Evolutionary conservation across 1,284 basidiomycete species (phyloP).

Genomic region (Xerocomus amazonicus): DNA sequence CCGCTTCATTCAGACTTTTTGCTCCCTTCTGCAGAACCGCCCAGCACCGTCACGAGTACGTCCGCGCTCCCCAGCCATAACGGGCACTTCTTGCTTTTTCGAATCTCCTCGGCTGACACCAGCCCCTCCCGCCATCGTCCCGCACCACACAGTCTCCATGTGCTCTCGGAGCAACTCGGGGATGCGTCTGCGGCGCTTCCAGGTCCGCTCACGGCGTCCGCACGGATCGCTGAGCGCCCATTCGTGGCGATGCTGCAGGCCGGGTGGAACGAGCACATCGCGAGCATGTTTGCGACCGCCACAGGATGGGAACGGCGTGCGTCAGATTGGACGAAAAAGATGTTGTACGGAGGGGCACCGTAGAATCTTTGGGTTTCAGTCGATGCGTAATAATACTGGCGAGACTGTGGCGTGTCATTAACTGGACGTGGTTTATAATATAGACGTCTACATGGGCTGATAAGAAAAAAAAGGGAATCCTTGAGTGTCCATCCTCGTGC

Average conservation of each 20-base stretch:
- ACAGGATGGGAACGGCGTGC: conserved; percentile 42
- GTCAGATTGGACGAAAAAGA: conserved; percentile 40
- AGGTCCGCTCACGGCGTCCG: conserved; percentile 49
- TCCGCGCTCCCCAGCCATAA: neutral
- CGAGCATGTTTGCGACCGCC: conserved; percentile 39
- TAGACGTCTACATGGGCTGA: neutral
- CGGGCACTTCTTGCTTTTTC: too few species aligned
- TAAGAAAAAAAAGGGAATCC: neutral
- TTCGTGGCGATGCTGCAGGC: conserved; percentile 44
- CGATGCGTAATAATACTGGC: too few species aligned
- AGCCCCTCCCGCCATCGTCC: too few species aligned
- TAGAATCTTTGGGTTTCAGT: neutral
- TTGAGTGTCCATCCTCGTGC: neutral
- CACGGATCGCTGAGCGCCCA: conserved; percentile 42
- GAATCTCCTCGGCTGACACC: too few species aligned
- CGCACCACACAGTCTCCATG: conserved; percentile 39
- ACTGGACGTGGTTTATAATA: too few species aligned
- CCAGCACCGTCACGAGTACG: conserved; percentile 49
- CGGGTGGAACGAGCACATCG: conserved; percentile 52
- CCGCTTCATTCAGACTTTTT: neutral
- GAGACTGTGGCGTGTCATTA: too few species aligned
- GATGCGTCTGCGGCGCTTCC: conserved; percentile 42
- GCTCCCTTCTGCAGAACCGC: conserved; percentile 39
- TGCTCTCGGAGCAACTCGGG: conserved; percentile 45
- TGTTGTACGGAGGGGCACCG: conserved; percentile 38